phyloP scores from a whole-genome alignment of 768 basidiomycete species.

The Amanita fuliginea region DNA sequence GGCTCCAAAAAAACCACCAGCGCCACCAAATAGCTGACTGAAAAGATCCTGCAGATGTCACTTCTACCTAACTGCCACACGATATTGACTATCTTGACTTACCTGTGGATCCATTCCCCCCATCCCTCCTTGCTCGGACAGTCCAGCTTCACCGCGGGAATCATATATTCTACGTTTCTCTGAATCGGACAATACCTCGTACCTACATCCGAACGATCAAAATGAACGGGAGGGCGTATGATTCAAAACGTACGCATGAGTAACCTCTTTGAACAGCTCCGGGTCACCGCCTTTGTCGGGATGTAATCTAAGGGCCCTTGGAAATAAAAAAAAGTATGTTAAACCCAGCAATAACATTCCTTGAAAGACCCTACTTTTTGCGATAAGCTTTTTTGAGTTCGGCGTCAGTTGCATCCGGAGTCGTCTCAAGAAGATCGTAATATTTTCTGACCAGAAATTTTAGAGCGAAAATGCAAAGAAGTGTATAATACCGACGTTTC shows the following conservation, averaged over 20 bases:
- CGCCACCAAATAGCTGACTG: constrained; percentile 87
- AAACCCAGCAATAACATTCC: not conserved
- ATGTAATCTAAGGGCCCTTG: constrained; percentile 73
- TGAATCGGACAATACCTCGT: constrained; percentile 86
- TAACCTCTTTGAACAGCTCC: constrained; percentile 95
- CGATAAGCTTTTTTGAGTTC: constrained; percentile 95
- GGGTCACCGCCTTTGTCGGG: constrained; percentile 96
- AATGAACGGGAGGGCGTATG: constrained; percentile 5
- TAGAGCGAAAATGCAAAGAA: constrained; percentile 3
- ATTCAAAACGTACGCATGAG: constrained; percentile 67
- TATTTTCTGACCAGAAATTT: constrained; percentile 48
- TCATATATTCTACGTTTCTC: constrained; percentile 81
- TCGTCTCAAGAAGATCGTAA: constrained; percentile 87
- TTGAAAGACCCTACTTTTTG: constrained; percentile 52
- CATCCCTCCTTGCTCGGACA: constrained; percentile 80
- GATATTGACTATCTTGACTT: constrained; percentile 14
- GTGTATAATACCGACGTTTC: constrained; percentile 42
- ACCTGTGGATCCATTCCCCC: constrained; percentile 96
- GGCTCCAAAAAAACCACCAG: constrained; percentile 67
- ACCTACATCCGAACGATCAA: constrained; percentile 33
- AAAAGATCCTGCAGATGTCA: constrained; percentile 65
- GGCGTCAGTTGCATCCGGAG: constrained; percentile 64
- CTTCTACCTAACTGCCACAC: constrained; percentile 1
- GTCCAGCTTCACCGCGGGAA: constrained; percentile 83
- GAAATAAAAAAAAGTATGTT: constrained; percentile 6